Evolutionary conservation across 169 alveolate genomes (phyloP), one percentile per base, ranked within the genome.

Genomic region (Eimeria falciformis): DNA sequence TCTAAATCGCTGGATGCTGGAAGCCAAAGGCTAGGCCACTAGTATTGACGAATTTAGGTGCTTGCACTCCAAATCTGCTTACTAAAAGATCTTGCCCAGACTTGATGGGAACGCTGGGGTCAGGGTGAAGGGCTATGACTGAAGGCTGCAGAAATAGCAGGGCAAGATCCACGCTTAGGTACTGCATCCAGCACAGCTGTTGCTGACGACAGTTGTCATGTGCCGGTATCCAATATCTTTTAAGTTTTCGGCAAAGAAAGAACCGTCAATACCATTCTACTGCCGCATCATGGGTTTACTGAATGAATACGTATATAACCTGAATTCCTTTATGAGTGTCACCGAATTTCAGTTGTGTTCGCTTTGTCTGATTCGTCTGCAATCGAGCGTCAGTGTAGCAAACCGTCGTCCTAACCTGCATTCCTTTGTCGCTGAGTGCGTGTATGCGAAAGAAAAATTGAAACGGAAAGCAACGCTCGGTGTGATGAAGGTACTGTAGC

Each of bases 31-130:
- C 40, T 33, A 33, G 4, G 40, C 40, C 40, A 33, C 40, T 33
- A 33, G 40, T 33, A 33, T 33, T 33, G 40, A 33, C 2, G 40
- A 33, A 33, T 53, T 53, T 17, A 53, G 65, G 65, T 12, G n/a
- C 65, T 12, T 53, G 65, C 65, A 53, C 65, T 53, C 65, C 65
- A 53, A 1, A 46, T 12, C 29, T 5, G 9, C 84, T 17, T 18
- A 90, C 93, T 85, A 90, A 92, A 18, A 90, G 84, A 33, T 94
- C 94, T 46, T 94, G 96, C 18, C 96, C 96, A 17, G 91, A 73
- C 58, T 91, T 47, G 25, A 94, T 88, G 43, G 95, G 95, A 53
- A 94, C 92, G 25, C 95, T 89, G n/a, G 94, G 95, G 66, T 94
- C 95, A 23, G 96, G 96, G 68, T 92, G 91, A 43, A 94, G 33